These are phyloP conservation scores for Fragaria nilgerrensis DNA, from an alignment of 306 rosid species.

Conservation along the genomic window DNA sequence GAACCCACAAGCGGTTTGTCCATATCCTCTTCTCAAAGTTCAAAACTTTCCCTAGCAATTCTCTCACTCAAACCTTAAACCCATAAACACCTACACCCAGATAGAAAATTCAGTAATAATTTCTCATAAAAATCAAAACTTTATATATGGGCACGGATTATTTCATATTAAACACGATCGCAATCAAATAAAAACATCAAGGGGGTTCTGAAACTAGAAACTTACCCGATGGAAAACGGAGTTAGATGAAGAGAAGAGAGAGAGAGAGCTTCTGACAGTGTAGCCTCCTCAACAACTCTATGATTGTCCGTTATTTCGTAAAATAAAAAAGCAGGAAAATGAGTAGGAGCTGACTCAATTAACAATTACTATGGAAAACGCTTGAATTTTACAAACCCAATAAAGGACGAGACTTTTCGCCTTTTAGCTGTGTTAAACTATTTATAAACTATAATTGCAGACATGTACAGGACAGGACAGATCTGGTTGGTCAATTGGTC, in stretches of 20 bases:
- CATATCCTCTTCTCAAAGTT: constrained; percentile 23
- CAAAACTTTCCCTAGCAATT: constrained; percentile 33
- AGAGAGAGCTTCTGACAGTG: not conserved
- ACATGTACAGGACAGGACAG: not conserved
- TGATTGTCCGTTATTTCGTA: not conserved
- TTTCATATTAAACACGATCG: not conserved
- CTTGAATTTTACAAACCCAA: not conserved
- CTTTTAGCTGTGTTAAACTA: not conserved
- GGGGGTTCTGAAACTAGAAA: not conserved
- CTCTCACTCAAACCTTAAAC: constrained; percentile 24
- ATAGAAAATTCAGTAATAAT: not conserved
- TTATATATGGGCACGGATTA: not conserved
- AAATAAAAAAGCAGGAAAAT: not conserved
- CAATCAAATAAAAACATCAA: not conserved
- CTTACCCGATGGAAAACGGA: not conserved
- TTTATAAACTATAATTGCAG: not conserved
- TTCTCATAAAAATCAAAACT: not conserved
- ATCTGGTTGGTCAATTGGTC: not conserved
- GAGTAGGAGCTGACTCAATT: not conserved
- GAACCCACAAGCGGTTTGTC: constrained; percentile 58
- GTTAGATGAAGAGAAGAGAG: not conserved
- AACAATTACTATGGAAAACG: not conserved
- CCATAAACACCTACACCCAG: constrained; percentile 12
- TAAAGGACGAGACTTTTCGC: not conserved
- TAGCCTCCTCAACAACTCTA: not conserved